Base-by-base conservation (phyloP, 148 eudicot species). In the Bassia scoparia region DNA sequence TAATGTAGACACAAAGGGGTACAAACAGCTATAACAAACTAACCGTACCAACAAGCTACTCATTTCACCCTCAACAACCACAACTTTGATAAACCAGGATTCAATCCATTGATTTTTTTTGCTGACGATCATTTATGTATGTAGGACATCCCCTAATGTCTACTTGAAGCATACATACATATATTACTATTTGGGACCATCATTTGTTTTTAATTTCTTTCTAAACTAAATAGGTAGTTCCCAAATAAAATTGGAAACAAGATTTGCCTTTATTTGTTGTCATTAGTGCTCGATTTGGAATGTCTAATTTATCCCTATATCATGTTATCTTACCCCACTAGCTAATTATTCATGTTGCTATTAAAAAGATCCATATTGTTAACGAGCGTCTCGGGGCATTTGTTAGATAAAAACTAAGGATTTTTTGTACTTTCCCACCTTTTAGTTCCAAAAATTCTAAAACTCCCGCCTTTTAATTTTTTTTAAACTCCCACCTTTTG, bases 191-290 rank as follows among this genome's bases (percentile, higher is more conserved):
- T 17, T 31, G 69, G 69, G 69, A 66, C 69, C 69, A 43, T 30
- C 46, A 21, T 38, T 12, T 37, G 29, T 49, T 46, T 18, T 44
- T 1, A n/a, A n/a, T n/a, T n/a, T n/a, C n/a, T n/a, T 41, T 41
- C 46, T 41, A 41, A 41, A 2, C 12, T 41, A 8, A 1, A 30
- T 17, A 21, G 3, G 54, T 38, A 15, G 49, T 35, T 54, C 4
- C 46, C 48, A 35, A 12, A 70, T 16, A 70, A 70, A 56, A 33
- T 55, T 35, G 33, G 52, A 70, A 35, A 55, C 50, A 54, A 34
- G 63, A 70, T 49, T 37, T 69, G 62, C 63, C 73, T 70, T 70
- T 69, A 43, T 31, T 52, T 69, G 59, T 31, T 52, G 3, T 29
- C 23, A 20, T 24, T 54, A 53, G 30, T 69, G n/a, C 61, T 68